These are phyloP conservation scores for Solanum verrucosum DNA, from an alignment of 257 asterid species.

Conservation along the genomic window DNA sequence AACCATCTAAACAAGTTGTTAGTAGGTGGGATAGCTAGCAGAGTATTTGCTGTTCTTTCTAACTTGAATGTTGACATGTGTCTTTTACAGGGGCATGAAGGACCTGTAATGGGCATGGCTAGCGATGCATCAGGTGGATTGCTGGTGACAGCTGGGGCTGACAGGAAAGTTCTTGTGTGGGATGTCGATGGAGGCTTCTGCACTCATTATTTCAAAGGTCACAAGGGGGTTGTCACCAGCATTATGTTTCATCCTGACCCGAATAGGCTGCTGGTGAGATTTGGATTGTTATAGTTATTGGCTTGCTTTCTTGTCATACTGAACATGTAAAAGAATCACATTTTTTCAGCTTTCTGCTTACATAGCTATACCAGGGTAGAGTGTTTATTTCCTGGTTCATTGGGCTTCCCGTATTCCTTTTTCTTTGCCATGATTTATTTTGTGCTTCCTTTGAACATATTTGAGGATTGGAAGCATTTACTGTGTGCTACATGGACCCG, in stretches of 20 bases:
- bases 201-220: conserved; percentile 94
- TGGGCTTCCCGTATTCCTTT: neutral
- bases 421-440: neutral
- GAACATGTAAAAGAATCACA: neutral
- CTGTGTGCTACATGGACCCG: neutral
- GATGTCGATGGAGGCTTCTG: conserved; percentile 93
- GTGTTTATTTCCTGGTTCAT: neutral
- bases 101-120: conserved; percentile 90
- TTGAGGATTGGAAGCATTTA: neutral
- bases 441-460: neutral
- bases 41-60: neutral
- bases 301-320: neutral
- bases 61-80: neutral
- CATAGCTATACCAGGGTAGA: neutral
- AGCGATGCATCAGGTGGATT: conserved; percentile 93
- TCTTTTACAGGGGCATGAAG: conserved; percentile 74
- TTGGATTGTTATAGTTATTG: neutral
- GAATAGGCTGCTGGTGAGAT: conserved; percentile 60
- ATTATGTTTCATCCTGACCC: conserved; percentile 81
- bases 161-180: conserved; percentile 93
- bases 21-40: neutral
- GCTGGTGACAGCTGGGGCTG: conserved; percentile 97
- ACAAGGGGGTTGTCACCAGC: conserved; percentile 84
- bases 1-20: neutral
- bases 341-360: neutral